Conservation (phyloP, 345 rosid genomes). For the Lepidium aucheri region DNA sequence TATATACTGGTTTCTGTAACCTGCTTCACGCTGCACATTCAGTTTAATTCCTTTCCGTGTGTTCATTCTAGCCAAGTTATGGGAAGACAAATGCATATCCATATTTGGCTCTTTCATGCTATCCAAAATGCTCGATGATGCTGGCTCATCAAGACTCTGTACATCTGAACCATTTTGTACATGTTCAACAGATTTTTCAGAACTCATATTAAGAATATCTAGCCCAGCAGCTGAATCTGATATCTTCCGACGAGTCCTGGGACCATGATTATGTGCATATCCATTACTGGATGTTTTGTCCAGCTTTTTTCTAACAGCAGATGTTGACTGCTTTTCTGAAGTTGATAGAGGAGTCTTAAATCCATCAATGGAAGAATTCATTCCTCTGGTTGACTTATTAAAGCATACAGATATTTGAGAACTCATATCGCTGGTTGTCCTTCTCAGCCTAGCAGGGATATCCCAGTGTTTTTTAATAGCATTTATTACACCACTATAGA, state of each 20-base stretch:
- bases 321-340: slow-evolving; percentile 6
- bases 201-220: slow-evolving; percentile 35
- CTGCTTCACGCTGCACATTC: slow-evolving; percentile 28
- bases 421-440: slow-evolving; percentile 31
- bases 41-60: slow-evolving; percentile 24
- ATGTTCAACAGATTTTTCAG: slow-evolving; percentile 61
- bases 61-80: slow-evolving; percentile 21
- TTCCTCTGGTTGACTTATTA: slow-evolving; percentile 25
- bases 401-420: slow-evolving; percentile 27
- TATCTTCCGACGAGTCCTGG: slow-evolving; percentile 24
- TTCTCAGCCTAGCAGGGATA: slow-evolving; percentile 31
- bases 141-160: slow-evolving; percentile 37
- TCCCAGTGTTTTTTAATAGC: slow-evolving; percentile 65
- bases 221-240: slow-evolving; percentile 27
- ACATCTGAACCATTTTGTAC: slow-evolving; percentile 36
- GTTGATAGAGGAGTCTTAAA: slow-evolving; percentile 18
- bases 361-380: slow-evolving; percentile 27
- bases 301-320: slow-evolving; percentile 30
- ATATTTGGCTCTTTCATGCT: slow-evolving; percentile 23
- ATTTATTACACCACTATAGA: slow-evolving; percentile 43
- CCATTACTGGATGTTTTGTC: slow-evolving; percentile 35
- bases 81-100: slow-evolving; percentile 24
- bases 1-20: slow-evolving; percentile 60
- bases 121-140: slow-evolving; percentile 33
- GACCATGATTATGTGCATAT: slow-evolving; percentile 28